Evolutionary conservation across 192 early-diverging fungal genomes (phyloP).

Genomic region (Linnemannia hyalina): DNA sequence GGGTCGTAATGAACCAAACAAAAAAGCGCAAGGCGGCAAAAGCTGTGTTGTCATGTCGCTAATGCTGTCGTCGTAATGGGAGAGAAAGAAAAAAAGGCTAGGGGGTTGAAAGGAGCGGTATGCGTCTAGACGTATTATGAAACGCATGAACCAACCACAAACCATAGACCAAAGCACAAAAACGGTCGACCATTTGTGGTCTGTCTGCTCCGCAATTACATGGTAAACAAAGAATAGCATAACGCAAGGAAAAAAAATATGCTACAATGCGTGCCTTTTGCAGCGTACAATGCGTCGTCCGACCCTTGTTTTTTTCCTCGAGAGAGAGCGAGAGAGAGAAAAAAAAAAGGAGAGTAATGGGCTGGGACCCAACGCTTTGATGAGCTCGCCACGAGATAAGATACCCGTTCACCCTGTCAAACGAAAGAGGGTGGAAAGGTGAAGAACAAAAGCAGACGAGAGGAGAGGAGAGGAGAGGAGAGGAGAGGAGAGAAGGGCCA

Average conservation of each 20-base stretch:
- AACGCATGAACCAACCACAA: conserved; percentile 7
- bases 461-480: background rate
- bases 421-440: background rate
- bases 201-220: background rate
- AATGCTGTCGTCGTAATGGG: background rate
- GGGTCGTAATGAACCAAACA: background rate
- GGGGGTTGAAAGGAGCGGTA: background rate
- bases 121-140: background rate
- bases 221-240: background rate
- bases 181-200: background rate
- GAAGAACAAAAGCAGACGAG: background rate
- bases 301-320: background rate
- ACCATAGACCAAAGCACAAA: background rate
- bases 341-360: background rate
- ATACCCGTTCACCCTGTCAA: background rate
- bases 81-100: background rate
- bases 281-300: background rate
- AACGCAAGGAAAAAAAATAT: background rate
- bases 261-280: background rate
- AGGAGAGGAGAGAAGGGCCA: background rate
- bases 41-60: background rate
- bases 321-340: background rate
- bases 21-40: background rate
- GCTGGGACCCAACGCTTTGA: background rate
- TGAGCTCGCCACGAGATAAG: background rate